Conservation (phyloP, 352 stramenopile genomes). For the Globisporangium acanthophoron region DNA sequence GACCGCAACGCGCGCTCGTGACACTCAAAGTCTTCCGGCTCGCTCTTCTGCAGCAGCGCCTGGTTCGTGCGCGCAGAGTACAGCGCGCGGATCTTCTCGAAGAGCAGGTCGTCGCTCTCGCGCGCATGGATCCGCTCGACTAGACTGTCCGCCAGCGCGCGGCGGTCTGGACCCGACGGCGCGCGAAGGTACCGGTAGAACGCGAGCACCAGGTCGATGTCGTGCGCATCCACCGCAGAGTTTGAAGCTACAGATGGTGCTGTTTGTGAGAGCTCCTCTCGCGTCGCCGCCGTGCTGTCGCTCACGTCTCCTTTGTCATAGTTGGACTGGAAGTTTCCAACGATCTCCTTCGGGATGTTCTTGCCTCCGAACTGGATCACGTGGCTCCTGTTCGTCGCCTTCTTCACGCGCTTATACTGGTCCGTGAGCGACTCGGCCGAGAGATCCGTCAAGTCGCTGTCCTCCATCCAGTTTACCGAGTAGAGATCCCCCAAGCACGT, state of each 20-base stretch:
- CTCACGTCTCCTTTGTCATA: slow-evolving; percentile 40
- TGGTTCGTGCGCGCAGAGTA: slow-evolving; percentile 22
- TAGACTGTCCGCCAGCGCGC: slow-evolving; percentile 33
- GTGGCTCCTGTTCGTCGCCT: slow-evolving; percentile 77
- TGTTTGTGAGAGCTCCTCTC: neutral
- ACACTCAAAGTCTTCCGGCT: slow-evolving; percentile 24
- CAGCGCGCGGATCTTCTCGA: slow-evolving; percentile 35
- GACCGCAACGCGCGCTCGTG: slow-evolving; percentile 23
- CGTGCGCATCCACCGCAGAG: slow-evolving; percentile 49
- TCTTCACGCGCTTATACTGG: slow-evolving; percentile 72
- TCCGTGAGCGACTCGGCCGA: slow-evolving; percentile 71
- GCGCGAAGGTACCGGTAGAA: slow-evolving; percentile 80
- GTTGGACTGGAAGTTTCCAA: slow-evolving; percentile 80
- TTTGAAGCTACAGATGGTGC: neutral
- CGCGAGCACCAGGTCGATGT: slow-evolving; percentile 66
- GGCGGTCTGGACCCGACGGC: slow-evolving; percentile 24
- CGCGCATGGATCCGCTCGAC: slow-evolving; percentile 34
- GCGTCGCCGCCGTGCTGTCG: slow-evolving; percentile 10
- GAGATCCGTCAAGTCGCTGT: slow-evolving; percentile 81
- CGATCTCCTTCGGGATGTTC: slow-evolving; percentile 61
- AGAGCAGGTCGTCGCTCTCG: slow-evolving; percentile 49
- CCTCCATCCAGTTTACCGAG: slow-evolving; percentile 91
- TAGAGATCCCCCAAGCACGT: slow-evolving; percentile 88
- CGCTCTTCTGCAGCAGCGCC: slow-evolving; percentile 21
- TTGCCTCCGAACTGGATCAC: slow-evolving; percentile 67